These are phyloP conservation scores for Phialophora verrucosa DNA, from an alignment of 2,329 filamentous ascomycete species.

Conservation along the genomic window DNA sequence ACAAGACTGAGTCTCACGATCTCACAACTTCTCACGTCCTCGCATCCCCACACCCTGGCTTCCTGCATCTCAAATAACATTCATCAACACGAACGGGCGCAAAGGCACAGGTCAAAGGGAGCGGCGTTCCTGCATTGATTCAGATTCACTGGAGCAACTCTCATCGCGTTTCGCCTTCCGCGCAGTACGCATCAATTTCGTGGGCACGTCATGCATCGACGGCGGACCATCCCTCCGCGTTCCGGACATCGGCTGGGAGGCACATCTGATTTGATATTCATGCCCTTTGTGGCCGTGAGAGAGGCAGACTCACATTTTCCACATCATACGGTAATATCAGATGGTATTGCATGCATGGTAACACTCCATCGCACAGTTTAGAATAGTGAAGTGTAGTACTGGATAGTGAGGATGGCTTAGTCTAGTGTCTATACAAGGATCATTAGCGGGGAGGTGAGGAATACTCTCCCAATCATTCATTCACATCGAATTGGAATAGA, in stretches of 20 bases:
- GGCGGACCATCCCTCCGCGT: neutral
- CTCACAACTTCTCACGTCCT: neutral
- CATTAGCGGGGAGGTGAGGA: no score
- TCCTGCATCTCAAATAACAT: neutral
- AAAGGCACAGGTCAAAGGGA: neutral
- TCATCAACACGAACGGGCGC: neutral
- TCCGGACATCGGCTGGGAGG: neutral
- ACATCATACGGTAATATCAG: neutral
- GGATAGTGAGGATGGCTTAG: neutral
- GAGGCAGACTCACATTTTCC: neutral
- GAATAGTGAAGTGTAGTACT: neutral
- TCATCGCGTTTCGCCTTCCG: neutral
- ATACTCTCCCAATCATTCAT: no score
- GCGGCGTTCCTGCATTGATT: neutral
- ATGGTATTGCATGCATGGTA: neutral
- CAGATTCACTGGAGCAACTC: neutral
- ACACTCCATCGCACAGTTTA: neutral
- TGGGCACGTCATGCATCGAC: neutral
- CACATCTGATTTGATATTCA: neutral
- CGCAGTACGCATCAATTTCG: neutral
- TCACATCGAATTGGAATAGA: no score
- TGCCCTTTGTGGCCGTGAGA: neutral
- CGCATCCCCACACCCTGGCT: neutral
- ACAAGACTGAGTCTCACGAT: neutral
- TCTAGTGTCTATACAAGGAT: neutral